Percentiles rank a stretch among this genome's conserved stretches.
Conservation (phyloP, 2,329 filamentous ascomycete genomes). For the Aspergillus chevalieri region DNA sequence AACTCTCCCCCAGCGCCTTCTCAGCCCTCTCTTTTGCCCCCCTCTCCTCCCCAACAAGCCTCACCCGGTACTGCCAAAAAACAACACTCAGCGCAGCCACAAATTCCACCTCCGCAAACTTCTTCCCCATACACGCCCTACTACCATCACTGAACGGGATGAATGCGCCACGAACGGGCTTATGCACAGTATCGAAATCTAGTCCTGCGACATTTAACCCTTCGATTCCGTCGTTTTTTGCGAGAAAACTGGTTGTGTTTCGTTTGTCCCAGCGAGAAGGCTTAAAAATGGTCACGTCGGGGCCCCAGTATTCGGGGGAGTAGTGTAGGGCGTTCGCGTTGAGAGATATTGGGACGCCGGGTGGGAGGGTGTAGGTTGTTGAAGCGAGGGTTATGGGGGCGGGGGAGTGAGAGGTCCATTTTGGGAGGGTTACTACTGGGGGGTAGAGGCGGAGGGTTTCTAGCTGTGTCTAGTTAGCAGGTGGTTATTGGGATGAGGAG, state of each 20-base stretch:
- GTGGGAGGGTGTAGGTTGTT: slow-evolving; percentile 11
- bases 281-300: slow-evolving; percentile 7
- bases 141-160: slow-evolving; percentile 19
- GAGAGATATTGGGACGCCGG: slow-evolving; percentile 10
- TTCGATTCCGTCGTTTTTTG: slow-evolving; percentile 8
- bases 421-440: slow-evolving; percentile 24
- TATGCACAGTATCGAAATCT: slow-evolving; percentile 15
- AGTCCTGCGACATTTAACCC: slow-evolving; percentile 12
- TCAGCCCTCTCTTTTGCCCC: slow-evolving; percentile 2
- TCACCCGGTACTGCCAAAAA: slow-evolving; percentile 11
- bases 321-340: slow-evolving; percentile 15
- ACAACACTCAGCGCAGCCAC: slow-evolving; percentile 11
- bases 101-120: slow-evolving; percentile 22
- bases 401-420: slow-evolving; percentile 19
- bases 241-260: slow-evolving; percentile 16
- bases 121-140: slow-evolving; percentile 18
- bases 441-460: slow-evolving; percentile 41
- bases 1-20: slow-evolving; percentile 7
- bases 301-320: slow-evolving; percentile 16
- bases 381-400: slow-evolving; percentile 8
- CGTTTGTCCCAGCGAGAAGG: slow-evolving; percentile 16
- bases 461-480: slow-evolving; percentile 24
- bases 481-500: neutral
- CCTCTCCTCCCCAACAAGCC: slow-evolving; percentile 1
- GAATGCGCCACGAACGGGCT: slow-evolving; percentile 16